These are phyloP conservation scores for Volvox reticuliferus DNA, from an alignment of 139 green algal species.

Conservation along the genomic window DNA sequence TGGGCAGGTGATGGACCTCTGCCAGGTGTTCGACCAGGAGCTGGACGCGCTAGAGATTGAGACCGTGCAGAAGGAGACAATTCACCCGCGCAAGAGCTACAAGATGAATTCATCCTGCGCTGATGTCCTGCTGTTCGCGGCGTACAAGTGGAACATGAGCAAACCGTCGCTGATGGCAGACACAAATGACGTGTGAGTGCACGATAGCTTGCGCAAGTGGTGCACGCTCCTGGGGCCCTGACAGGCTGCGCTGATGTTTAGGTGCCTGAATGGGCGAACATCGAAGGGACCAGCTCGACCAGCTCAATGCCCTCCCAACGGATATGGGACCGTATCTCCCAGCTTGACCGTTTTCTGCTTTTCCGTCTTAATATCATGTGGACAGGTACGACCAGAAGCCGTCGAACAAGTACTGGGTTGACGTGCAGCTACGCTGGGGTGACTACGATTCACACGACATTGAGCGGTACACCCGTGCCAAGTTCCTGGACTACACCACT, in stretches of 20 bases:
- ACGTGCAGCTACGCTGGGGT: slow-evolving; percentile 96
- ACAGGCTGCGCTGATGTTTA: too few species aligned
- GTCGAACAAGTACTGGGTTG: slow-evolving; percentile 99
- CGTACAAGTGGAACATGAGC: slow-evolving; percentile 96
- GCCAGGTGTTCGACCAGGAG: slow-evolving; percentile 86
- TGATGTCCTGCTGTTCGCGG: slow-evolving; percentile 98
- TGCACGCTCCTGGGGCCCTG: too few species aligned
- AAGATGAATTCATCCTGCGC: slow-evolving; percentile 99
- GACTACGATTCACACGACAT: slow-evolving; percentile 99
- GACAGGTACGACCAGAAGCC: slow-evolving; percentile 87
- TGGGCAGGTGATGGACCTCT: slow-evolving; percentile 66
- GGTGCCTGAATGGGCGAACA: too few species aligned
- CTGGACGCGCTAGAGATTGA: slow-evolving; percentile 99
- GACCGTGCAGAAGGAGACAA: slow-evolving; percentile 99
- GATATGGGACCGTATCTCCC: too few species aligned
- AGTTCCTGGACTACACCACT: slow-evolving; percentile 99
- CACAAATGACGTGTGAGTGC: slow-evolving; percentile 90
- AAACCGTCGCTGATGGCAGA: slow-evolving; percentile 97
- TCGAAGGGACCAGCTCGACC: too few species aligned
- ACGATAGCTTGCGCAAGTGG: too few species aligned
- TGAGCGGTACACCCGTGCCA: slow-evolving; percentile 98
- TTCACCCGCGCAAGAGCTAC: slow-evolving; percentile 99
- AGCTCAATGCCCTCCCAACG: too few species aligned
- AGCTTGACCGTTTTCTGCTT: too few species aligned
- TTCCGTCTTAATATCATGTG: too few species aligned